These are phyloP conservation scores for Thecaphora frezii DNA, from an alignment of 1,284 basidiomycete genomes.

Conservation along the genomic window DNA sequence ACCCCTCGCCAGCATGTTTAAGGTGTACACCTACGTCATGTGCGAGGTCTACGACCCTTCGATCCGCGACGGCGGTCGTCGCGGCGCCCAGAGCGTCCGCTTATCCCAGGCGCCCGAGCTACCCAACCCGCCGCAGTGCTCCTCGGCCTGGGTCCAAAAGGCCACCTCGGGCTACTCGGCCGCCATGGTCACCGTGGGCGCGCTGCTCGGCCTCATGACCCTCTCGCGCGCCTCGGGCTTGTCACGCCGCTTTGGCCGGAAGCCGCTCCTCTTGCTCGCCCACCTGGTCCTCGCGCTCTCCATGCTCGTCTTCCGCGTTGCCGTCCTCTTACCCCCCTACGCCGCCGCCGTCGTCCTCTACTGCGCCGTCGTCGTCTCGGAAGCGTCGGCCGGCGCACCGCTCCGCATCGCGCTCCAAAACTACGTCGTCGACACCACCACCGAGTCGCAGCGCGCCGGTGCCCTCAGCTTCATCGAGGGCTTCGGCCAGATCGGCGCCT, in stretches of 20 bases:
- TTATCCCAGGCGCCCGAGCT: conserved; percentile 38
- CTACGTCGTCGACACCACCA: conserved; percentile 52
- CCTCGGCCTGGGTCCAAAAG: conserved; percentile 39
- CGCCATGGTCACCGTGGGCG: conserved; percentile 46
- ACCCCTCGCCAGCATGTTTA: conserved; percentile 50
- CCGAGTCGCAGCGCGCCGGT: conserved; percentile 38
- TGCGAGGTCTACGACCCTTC: conserved; percentile 44
- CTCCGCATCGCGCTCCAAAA: conserved; percentile 50
- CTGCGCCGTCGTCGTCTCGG: conserved; percentile 37
- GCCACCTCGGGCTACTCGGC: conserved; percentile 49
- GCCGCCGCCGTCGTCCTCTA: conserved; percentile 37
- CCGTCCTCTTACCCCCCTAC: conserved; percentile 34
- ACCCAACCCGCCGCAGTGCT: conserved; percentile 38
- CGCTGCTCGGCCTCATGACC: conserved; percentile 40
- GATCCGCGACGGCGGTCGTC: conserved; percentile 16
- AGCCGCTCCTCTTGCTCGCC: conserved; percentile 40
- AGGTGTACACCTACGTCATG: conserved; percentile 49
- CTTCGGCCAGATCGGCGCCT: conserved; percentile 49
- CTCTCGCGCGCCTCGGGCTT: conserved; percentile 37
- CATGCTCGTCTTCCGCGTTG: conserved; percentile 35
- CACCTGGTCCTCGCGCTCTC: conserved; percentile 36
- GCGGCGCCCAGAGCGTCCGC: conserved; percentile 8
- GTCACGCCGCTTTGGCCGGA: conserved; percentile 43
- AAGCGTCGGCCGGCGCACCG: conserved; percentile 47
- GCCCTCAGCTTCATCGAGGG: conserved; percentile 52